A percentile compares a stretch with the other conserved stretches of the same genome.
Conservation (phyloP, 306 rosid species). For the Spatholobus suberectus region DNA sequence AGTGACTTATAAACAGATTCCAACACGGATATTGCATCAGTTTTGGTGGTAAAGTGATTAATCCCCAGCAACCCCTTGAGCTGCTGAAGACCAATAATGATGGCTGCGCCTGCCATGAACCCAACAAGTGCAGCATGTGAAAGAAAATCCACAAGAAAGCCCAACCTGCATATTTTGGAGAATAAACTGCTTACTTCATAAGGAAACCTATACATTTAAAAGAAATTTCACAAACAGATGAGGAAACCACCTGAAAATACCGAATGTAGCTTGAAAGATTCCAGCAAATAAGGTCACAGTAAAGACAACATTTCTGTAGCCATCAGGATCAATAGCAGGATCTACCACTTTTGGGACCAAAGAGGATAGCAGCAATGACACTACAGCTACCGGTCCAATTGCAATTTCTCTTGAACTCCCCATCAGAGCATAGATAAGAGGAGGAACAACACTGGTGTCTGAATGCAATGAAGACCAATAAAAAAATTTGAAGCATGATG, state of each 20-base stretch:
- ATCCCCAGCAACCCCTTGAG: conserved; percentile 86
- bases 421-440: conserved; percentile 86
- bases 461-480: conserved; percentile 28
- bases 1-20: conserved; percentile 63
- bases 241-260: conserved; percentile 65
- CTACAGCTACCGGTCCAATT: conserved; percentile 97
- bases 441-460: conserved; percentile 95
- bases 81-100: conserved; percentile 92
- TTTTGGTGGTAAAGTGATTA: conserved; percentile 67
- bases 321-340: conserved; percentile 67
- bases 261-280: conserved; percentile 80
- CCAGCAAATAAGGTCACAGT: conserved; percentile 91
- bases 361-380: conserved; percentile 76
- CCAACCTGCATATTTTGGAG: conserved; percentile 61
- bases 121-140: conserved; percentile 97
- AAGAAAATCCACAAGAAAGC: conserved; percentile 90
- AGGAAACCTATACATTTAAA: conserved; percentile 49
- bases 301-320: conserved; percentile 68
- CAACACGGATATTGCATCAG: conserved; percentile 75
- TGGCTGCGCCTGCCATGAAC: conserved; percentile 97
- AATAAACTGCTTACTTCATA: conserved; percentile 43
- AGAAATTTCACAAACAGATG: conserved; percentile 46
- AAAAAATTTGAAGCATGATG: not conserved
- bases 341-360: conserved; percentile 64
- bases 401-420: conserved; percentile 97